phyloP scores from a whole-genome alignment of 2,329 filamentous ascomycete species.

The Colletotrichum coccodes region DNA sequence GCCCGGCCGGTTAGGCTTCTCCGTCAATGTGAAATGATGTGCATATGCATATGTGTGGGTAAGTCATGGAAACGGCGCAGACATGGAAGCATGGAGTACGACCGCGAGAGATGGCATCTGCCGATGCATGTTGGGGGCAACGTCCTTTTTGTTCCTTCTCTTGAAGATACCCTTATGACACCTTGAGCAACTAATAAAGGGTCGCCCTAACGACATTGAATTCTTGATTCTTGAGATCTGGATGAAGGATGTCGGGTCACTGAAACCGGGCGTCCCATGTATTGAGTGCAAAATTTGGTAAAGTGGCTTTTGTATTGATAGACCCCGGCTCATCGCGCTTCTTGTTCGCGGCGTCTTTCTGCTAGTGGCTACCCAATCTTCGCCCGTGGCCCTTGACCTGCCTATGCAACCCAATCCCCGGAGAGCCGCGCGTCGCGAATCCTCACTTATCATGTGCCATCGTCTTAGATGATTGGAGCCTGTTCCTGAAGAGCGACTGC shows the following conservation, averaged over 20 bases:
- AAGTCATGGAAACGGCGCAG: background rate
- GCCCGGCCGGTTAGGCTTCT: too few relatives aligned
- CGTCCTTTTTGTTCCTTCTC: background rate
- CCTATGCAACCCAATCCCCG: background rate
- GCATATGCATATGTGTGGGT: background rate
- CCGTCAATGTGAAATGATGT: background rate
- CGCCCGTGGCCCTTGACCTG: too few relatives aligned
- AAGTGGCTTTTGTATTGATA: too few relatives aligned
- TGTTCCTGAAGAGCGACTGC: background rate
- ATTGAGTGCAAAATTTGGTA: too few relatives aligned
- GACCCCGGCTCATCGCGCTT: background rate
- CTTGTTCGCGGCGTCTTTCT: background rate
- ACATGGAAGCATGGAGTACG: background rate
- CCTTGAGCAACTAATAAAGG: background rate
- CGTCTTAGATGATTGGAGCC: background rate
- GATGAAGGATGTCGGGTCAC: too few relatives aligned
- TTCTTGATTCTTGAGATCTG: too few relatives aligned
- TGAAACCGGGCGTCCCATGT: background rate
- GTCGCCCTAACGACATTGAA: background rate
- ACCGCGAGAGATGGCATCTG: background rate
- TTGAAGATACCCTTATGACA: conserved; percentile 20
- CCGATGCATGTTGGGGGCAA: background rate
- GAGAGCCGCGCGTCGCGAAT: background rate
- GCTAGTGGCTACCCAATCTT: background rate
- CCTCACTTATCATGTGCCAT: background rate